phyloP scores from a whole-genome alignment of 2,329 filamentous ascomycete species.

The Cytospora mali region DNA sequence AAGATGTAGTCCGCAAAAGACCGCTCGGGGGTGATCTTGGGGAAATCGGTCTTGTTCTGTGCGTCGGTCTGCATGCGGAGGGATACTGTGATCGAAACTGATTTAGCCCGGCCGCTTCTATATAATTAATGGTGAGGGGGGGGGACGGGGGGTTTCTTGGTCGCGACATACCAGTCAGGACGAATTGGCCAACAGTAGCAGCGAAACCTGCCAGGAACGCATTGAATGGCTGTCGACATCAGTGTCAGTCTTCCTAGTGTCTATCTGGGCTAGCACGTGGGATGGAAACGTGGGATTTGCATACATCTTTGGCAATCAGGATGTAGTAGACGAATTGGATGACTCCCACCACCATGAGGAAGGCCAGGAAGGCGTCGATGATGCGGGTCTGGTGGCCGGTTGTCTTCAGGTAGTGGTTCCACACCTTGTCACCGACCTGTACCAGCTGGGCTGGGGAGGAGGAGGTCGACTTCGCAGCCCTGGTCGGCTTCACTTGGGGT shows the following conservation, averaged over 20 bases:
- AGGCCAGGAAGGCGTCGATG: constrained; percentile 87
- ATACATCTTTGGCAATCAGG: constrained; percentile 89
- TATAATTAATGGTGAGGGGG: neutral
- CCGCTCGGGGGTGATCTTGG: constrained; percentile 78
- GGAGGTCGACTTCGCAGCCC: constrained; percentile 13
- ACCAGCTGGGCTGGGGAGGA: neutral
- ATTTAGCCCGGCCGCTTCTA: neutral
- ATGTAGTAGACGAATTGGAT: constrained; percentile 94
- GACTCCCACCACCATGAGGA: constrained; percentile 81
- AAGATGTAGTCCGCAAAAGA: constrained; percentile 97
- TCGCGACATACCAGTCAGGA: constrained; percentile 74
- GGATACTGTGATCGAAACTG: constrained; percentile 51
- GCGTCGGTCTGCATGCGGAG: constrained; percentile 90
- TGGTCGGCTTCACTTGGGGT: constrained; percentile 6
- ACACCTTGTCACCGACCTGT: constrained; percentile 46
- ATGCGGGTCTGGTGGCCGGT: constrained; percentile 93
- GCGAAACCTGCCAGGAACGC: constrained; percentile 95
- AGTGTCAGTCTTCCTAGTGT: constrained; percentile 32
- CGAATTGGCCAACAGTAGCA: constrained; percentile 95
- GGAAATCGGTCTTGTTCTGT: constrained; percentile 78
- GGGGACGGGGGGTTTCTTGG: neutral
- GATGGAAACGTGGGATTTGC: constrained; percentile 41
- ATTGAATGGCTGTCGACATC: constrained; percentile 81
- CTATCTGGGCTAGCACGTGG: no score
- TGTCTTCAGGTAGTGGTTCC: constrained; percentile 74